Evolutionary conservation across 805 yeast species (phyloP).

Genomic region (Saccharomyces jurei): DNA sequence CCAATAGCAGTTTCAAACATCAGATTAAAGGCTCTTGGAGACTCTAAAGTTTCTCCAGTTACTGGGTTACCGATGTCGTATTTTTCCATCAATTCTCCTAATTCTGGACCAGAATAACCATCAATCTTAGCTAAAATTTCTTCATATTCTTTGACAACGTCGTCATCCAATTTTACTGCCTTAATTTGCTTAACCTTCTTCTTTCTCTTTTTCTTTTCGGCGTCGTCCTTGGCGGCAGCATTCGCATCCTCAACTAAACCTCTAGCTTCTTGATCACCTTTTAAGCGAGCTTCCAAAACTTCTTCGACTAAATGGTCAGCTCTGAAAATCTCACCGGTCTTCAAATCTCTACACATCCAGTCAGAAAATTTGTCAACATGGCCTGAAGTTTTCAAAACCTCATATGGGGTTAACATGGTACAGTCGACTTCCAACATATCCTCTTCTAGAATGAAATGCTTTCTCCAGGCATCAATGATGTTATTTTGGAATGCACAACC

Average conservation of each 20-base stretch:
- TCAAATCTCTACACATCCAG: slow-evolving; percentile 96
- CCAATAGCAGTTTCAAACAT: slow-evolving; percentile 99
- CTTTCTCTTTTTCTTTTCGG: slow-evolving; percentile 87
- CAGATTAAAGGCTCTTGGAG: slow-evolving; percentile 90
- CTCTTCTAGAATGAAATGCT: slow-evolving; percentile 93
- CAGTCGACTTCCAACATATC: slow-evolving; percentile 98
- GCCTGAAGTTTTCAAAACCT: slow-evolving; percentile 96
- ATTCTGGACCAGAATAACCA: slow-evolving; percentile 86
- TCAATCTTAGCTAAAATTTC: slow-evolving; percentile 85
- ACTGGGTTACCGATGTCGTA: slow-evolving; percentile 86
- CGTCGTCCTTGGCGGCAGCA: slow-evolving; percentile 57
- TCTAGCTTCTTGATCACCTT: slow-evolving; percentile 96
- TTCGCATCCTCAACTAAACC: slow-evolving; percentile 53
- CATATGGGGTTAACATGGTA: slow-evolving; percentile 96
- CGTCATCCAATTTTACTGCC: slow-evolving; percentile 79
- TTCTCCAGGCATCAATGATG: slow-evolving; percentile 91
- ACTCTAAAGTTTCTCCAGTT: slow-evolving; percentile 76
- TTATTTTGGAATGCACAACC: slow-evolving; percentile 98
- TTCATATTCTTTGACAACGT: slow-evolving; percentile 72
- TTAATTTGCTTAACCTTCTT: slow-evolving; percentile 94
- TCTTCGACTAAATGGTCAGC: slow-evolving; percentile 98
- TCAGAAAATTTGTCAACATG: slow-evolving; percentile 98
- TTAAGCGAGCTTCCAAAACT: slow-evolving; percentile 89
- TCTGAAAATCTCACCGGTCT: slow-evolving; percentile 96
- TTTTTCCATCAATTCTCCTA: slow-evolving; percentile 81